phyloP scores from a whole-genome alignment of 176 grass and related monocot genomes.

The Dactylis glomerata region DNA sequence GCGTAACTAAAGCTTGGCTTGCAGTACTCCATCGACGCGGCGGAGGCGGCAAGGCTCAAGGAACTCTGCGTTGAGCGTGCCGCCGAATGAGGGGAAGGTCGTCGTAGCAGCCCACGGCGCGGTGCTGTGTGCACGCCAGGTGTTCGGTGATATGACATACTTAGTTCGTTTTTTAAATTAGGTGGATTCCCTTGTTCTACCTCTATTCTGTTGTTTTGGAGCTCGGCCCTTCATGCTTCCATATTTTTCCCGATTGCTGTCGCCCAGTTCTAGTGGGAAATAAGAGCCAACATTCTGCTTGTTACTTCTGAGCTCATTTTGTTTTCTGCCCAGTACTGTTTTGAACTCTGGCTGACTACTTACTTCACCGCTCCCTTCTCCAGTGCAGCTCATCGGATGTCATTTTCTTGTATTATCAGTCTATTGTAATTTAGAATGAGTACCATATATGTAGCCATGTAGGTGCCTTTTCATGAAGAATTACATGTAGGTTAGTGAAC shows the following conservation, averaged over 20 bases:
- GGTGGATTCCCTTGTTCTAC: background rate
- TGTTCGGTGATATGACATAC: slow-evolving; percentile 37
- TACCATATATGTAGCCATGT: background rate
- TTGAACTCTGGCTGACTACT: background rate
- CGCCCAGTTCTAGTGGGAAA: background rate
- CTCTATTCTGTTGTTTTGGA: background rate
- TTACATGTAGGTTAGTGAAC: background rate
- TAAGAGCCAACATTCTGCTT: background rate
- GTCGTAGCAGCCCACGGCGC: too few relatives aligned
- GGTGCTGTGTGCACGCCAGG: background rate
- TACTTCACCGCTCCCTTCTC: background rate
- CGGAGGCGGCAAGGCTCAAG: slow-evolving; percentile 54
- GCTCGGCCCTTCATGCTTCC: background rate
- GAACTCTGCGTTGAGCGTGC: slow-evolving; percentile 18
- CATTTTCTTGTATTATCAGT: background rate
- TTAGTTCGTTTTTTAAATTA: background rate
- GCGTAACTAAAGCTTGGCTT: background rate
- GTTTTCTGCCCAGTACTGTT: background rate
- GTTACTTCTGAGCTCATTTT: background rate
- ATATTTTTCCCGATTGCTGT: background rate
- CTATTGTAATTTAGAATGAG: background rate
- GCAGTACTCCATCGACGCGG: slow-evolving; percentile 75
- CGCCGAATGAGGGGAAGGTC: background rate
- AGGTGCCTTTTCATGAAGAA: background rate
- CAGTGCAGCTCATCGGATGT: background rate